Base-by-base conservation (phyloP, 2,329 filamentous ascomycete genomes). In the Xylariaceae sp. region DNA sequence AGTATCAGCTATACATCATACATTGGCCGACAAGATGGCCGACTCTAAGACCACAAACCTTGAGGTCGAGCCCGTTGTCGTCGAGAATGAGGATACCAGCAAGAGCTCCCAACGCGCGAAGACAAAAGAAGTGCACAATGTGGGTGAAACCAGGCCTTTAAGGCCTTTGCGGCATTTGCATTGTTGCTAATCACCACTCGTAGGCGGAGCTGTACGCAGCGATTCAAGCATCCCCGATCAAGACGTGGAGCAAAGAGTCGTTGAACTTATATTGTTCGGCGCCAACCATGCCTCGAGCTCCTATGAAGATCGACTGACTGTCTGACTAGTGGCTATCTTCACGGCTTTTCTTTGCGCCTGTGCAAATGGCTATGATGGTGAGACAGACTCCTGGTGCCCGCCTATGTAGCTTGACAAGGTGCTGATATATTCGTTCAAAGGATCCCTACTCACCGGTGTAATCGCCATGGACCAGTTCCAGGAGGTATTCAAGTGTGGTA, bases 131-230 rank as follows among this genome's bases (percentile, higher is more conserved):
- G 76, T 77, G 42, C 71, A 72, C 65, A 78, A 77, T 66, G 75
- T 78, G 58, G 68, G 48, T 51, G 13, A 23, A 2, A 7, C n/a
- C 44, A 17, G 23, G 55, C 23, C 11, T 30, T 17, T 10, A 45
- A 17, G 23, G 55, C 23, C 11, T 30, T 17, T 10, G 48, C 52
- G 53, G 37, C 6, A 23, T 39, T 49, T 37, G 7, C n/a, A 18
- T 44, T 30, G 1, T 8, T 35, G 44, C 35, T 49, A 37, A 53
- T 54, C 9, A 39, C 2, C 6, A 15, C 52, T 6, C 17, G 17
- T 34, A 80, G 78, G 78, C 78, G 67, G 77, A 80, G 48, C 68
- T 80, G 30, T 80, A 70, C 64, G 77, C 78, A 45, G 78, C 78
- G 47, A 69, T 80, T 50, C 70, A 78, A 53, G 77, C 79, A 65